Evolutionary conservation across 2,329 filamentous ascomycete genomes (phyloP), one percentile per base, ranked within the genome.

Genomic region (Fusarium sacchari): DNA sequence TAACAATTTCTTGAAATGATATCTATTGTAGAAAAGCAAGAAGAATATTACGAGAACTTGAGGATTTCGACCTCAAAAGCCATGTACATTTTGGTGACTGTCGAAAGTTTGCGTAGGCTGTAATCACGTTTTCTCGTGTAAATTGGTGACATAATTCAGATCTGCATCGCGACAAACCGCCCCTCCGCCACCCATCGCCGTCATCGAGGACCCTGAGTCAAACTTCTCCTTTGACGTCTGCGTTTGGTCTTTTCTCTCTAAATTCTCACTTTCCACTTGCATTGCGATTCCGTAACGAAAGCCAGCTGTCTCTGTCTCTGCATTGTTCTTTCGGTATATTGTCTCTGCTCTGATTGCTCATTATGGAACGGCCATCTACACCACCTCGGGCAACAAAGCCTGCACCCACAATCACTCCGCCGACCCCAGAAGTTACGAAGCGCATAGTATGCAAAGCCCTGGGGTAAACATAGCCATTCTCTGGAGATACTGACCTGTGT

Each of bases 351-450:
- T 17, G 30, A 55, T 37, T 34, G 44, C 30, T 44, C 55, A 58
- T 60, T 15, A 89, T 89, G 87, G 86, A 86, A 50, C 83, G 83
- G 17, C 81, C 84, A 32, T 79, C 80, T 18, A 88, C 87, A 63
- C 86, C 87, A 61, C 85, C 86, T 43, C 75, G 78, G 60, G 73
- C 74, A 24, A 69, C 81, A 62, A 80, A 60, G 64, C 78, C 77
- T 52, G 79, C 78, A 24, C 79, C 77, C 12, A 78, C 78, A 44
- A 73, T 77, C 37, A 86, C 87, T 34, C 87, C 88, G 37, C 86
- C 83, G 8, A 89, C 88, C 1, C 88, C 88, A 10, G 88, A 88
- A 71, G 84, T 86, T 17, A 87, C 85, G 24, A 84, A 87, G 69
- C 85, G 87, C 75, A 89, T 90, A 65, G 89, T 90, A 78, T 78